Evolutionary conservation across 148 eudicot genomes (phyloP).

Genomic region (Rhododendron ferrugineum): DNA sequence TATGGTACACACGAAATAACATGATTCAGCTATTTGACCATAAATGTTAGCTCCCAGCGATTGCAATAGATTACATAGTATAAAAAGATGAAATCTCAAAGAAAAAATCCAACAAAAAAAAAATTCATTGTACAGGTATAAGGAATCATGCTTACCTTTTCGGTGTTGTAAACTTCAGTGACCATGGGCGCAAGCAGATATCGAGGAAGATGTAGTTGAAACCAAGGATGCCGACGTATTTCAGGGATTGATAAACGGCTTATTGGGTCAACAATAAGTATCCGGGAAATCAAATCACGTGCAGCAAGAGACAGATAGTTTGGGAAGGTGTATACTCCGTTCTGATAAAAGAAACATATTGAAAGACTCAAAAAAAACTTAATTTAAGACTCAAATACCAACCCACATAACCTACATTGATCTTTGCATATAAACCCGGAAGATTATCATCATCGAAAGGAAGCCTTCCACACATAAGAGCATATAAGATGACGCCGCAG

Average conservation of each 20-base stretch:
- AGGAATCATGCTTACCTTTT: not conserved
- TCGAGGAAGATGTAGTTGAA: conserved; percentile 86
- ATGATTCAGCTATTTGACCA: not conserved
- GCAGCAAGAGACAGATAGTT: conserved; percentile 89
- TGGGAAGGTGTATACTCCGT: conserved; percentile 95
- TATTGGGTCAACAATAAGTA: conserved; percentile 94
- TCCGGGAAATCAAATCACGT: conserved; percentile 83
- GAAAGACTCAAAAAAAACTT: not conserved
- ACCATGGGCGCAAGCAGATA: conserved; percentile 67
- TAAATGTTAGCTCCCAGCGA: not conserved
- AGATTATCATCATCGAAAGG: conserved; percentile 97
- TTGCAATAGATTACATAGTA: not conserved
- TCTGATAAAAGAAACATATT: conserved; percentile 31
- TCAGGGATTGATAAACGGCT: conserved; percentile 90
- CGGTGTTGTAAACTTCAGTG: not conserved
- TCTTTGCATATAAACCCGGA: conserved; percentile 24
- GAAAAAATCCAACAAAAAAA: not conserved
- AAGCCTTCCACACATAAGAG: conserved; percentile 93
- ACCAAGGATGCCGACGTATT: conserved; percentile 84
- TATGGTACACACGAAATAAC: not conserved
- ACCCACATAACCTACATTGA: not conserved
- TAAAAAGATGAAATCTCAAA: no score
- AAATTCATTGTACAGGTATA: not conserved
- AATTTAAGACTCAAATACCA: not conserved
- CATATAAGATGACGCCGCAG: conserved; percentile 93